phyloP scores from a whole-genome alignment of 1,284 basidiomycete species.

The Trichosporon coremiiforme region DNA sequence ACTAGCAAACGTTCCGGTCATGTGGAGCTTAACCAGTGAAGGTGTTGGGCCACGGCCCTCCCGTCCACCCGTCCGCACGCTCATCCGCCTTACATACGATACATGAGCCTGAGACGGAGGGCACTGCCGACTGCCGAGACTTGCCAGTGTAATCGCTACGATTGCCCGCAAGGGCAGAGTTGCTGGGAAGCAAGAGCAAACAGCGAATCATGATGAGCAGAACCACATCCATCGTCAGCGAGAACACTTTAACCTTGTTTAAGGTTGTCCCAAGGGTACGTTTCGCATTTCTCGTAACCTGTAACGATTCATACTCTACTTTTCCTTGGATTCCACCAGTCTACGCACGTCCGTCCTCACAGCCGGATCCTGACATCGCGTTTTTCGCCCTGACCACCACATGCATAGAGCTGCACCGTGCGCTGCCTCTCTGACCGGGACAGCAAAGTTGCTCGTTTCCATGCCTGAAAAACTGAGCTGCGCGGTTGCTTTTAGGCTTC shows the following conservation, averaged over 20 bases:
- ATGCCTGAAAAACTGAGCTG: not conserved
- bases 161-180: not conserved
- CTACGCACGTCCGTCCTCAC: not conserved
- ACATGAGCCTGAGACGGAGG: not conserved
- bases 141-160: not conserved
- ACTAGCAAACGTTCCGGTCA: conserved; percentile 7
- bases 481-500: not conserved
- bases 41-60: not conserved
- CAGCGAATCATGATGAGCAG: not conserved
- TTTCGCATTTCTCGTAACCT: conserved; percentile 16
- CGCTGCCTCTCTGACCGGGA: not conserved
- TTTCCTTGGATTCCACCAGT: conserved; percentile 1
- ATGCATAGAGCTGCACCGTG: not conserved
- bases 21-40: not conserved
- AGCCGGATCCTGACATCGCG: not conserved
- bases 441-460: not conserved
- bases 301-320: conserved; percentile 16
- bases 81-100: not conserved
- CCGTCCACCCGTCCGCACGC: not conserved
- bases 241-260: conserved; percentile 5
- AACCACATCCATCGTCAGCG: not conserved
- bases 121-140: not conserved
- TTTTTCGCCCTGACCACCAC: not conserved
- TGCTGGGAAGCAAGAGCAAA: not conserved
- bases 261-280: conserved; percentile 17